Conservation (phyloP, 1,284 basidiomycete genomes). For the Pisolithus thermaeus region DNA sequence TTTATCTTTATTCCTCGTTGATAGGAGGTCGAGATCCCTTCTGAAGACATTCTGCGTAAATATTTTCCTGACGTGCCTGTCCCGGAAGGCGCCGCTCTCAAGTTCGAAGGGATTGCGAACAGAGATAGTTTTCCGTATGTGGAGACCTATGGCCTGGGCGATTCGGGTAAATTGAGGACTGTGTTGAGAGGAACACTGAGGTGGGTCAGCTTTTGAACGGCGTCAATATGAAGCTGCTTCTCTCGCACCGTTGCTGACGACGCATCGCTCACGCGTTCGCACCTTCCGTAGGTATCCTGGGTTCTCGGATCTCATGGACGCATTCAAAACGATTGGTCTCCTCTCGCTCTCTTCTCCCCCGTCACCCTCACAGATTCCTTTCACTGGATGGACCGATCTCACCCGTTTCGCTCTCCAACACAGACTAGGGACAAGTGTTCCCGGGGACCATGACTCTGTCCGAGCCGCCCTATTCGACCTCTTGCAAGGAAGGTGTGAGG, state of each 20-base stretch:
- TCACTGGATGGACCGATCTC: conserved; percentile 39
- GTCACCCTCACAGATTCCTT: conserved; percentile 31
- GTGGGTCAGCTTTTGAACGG: conserved; percentile 29
- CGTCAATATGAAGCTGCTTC: not conserved
- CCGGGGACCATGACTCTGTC: conserved; percentile 30
- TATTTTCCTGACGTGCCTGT: conserved; percentile 66
- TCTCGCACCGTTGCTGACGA: not conserved
- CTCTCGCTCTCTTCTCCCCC: conserved; percentile 39
- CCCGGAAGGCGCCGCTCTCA: conserved; percentile 49
- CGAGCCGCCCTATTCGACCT: conserved; percentile 36
- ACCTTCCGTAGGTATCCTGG: conserved; percentile 68
- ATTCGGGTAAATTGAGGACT: conserved; percentile 49
- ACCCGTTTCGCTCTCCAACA: conserved; percentile 32
- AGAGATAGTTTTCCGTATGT: conserved; percentile 80
- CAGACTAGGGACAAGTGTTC: conserved; percentile 24
- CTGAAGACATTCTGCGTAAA: conserved; percentile 49
- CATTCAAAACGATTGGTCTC: conserved; percentile 73
- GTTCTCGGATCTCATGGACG: conserved; percentile 72
- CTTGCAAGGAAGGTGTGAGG: conserved; percentile 29
- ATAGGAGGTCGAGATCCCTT: conserved; percentile 44
- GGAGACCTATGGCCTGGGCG: conserved; percentile 62
- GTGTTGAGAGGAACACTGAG: conserved; percentile 84
- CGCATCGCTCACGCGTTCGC: not conserved
- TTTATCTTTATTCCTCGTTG: no score
- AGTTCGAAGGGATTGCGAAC: conserved; percentile 87